Conservation (phyloP, 1,139 yeast genomes). For the Debaryomycetaceae sp. region DNA sequence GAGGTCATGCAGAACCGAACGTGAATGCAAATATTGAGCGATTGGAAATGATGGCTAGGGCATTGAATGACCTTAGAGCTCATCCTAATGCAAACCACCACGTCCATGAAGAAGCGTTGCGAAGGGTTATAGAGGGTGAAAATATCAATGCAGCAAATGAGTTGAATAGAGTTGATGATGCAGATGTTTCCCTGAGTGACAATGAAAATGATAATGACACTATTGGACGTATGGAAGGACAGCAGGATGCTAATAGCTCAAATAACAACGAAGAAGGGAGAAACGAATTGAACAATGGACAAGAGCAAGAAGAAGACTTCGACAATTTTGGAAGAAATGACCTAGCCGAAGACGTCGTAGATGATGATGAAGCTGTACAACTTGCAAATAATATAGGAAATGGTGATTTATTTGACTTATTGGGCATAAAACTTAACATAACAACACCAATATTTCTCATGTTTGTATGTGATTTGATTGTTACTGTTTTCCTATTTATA, state of each 20-base stretch:
- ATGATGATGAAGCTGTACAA: constrained; percentile 10
- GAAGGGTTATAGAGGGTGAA: constrained; percentile 16
- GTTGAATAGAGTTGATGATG: not conserved
- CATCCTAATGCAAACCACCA: constrained; percentile 12
- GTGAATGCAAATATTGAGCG: constrained; percentile 22
- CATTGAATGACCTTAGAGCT: constrained; percentile 29
- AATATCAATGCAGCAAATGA: constrained; percentile 5
- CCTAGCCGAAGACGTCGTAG: constrained; percentile 7
- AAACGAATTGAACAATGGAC: constrained; percentile 7
- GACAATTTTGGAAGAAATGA: constrained; percentile 3
- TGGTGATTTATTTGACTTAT: constrained; percentile 29
- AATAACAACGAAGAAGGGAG: constrained; percentile 1
- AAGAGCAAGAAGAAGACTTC: constrained; percentile 10
- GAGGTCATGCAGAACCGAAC: constrained; percentile 19
- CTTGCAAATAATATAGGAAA: constrained; percentile 17
- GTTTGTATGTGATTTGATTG: constrained; percentile 38
- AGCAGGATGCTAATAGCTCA: not conserved
- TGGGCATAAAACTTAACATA: constrained; percentile 35
- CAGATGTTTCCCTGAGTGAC: constrained; percentile 1
- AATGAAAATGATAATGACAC: constrained; percentile 1
- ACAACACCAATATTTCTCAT: constrained; percentile 36
- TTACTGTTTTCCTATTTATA: constrained; percentile 40
- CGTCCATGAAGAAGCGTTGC: constrained; percentile 16
- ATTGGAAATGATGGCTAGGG: constrained; percentile 28
- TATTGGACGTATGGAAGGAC: not conserved